These are phyloP conservation scores for Monosporascus sp. DNA, from an alignment of 2,329 filamentous ascomycete genomes.

Conservation along the genomic window DNA sequence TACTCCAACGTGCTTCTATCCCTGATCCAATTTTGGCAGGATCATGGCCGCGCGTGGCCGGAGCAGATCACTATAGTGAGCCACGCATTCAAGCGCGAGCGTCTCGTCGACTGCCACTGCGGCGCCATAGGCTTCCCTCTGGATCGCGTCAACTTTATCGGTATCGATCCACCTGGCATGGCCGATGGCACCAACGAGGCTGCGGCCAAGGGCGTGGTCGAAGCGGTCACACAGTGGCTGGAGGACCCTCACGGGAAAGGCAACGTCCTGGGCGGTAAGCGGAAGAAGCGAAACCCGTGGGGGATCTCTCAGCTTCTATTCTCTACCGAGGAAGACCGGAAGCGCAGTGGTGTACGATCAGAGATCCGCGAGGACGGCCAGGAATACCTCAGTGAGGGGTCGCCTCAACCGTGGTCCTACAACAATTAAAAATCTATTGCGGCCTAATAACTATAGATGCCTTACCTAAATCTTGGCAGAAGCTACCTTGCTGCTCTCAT, in stretches of 20 bases:
- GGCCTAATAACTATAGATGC: neutral
- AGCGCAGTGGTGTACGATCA: conserved; percentile 34
- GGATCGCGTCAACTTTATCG: conserved; percentile 46
- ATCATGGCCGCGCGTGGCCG: conserved; percentile 48
- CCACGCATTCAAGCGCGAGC: conserved; percentile 62
- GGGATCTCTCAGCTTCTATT: conserved; percentile 40
- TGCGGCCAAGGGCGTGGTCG: conserved; percentile 36
- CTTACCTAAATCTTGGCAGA: conserved; percentile 21
- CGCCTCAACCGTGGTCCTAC: conserved; percentile 35
- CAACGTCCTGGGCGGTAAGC: conserved; percentile 40
- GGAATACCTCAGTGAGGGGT: conserved; percentile 37
- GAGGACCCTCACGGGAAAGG: conserved; percentile 48
- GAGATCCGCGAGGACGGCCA: conserved; percentile 24
- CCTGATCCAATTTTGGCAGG: conserved; percentile 52
- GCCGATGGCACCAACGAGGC: conserved; percentile 29
- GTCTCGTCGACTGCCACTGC: conserved; percentile 61
- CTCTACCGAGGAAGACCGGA: conserved; percentile 24
- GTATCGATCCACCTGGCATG: conserved; percentile 58
- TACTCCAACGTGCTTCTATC: conserved; percentile 82
- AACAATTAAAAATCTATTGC: neutral
- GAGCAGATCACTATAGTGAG: conserved; percentile 56
- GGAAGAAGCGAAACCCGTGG: conserved; percentile 47
- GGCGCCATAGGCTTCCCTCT: conserved; percentile 52
- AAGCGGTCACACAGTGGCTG: conserved; percentile 44
- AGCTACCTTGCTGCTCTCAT: conserved; percentile 19